These are phyloP conservation scores for Arthrobotrys entomopaga DNA, from an alignment of 2,329 filamentous ascomycete genomes.

Conservation along the genomic window DNA sequence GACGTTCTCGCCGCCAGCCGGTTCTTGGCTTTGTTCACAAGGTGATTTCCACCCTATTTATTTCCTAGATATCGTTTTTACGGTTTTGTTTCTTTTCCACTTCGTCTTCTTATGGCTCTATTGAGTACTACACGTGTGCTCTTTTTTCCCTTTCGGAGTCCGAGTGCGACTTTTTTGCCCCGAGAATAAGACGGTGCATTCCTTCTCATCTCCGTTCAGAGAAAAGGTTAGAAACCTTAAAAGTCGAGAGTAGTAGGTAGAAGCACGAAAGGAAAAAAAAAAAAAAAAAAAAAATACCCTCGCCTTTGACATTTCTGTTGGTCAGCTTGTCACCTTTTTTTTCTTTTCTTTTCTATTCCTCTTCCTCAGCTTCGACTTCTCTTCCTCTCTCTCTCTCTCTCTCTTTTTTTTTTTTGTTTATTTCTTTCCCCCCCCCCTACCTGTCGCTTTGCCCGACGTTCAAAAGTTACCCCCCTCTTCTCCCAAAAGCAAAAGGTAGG, in stretches of 20 bases:
- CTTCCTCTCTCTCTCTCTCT: constrained; percentile 1
- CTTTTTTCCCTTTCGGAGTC: constrained; percentile 53
- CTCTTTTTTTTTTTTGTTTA: not conserved
- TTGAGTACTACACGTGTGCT: constrained; percentile 32
- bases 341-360: constrained; percentile 13
- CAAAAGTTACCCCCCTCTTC: not conserved
- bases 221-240: constrained; percentile 21
- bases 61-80: not conserved
- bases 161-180: constrained; percentile 12
- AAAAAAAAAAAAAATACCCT: constrained; percentile 5
- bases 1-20: constrained; percentile 11
- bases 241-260: constrained; percentile 4
- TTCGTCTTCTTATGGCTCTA: not conserved
- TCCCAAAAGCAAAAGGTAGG: not conserved
- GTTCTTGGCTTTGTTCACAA: constrained; percentile 20
- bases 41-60: constrained; percentile 39
- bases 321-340: constrained; percentile 6
- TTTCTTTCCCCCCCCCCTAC: not conserved
- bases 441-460: not conserved
- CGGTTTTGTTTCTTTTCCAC: not conserved
- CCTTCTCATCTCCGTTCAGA: constrained; percentile 55
- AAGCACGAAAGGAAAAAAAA: constrained; percentile 9
- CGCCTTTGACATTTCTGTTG: constrained; percentile 43
- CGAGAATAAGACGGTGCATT: constrained; percentile 49
- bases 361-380: constrained; percentile 44